phyloP scores from a whole-genome alignment of 2,329 filamentous ascomycete species.

The Xylariaceae sp. region DNA sequence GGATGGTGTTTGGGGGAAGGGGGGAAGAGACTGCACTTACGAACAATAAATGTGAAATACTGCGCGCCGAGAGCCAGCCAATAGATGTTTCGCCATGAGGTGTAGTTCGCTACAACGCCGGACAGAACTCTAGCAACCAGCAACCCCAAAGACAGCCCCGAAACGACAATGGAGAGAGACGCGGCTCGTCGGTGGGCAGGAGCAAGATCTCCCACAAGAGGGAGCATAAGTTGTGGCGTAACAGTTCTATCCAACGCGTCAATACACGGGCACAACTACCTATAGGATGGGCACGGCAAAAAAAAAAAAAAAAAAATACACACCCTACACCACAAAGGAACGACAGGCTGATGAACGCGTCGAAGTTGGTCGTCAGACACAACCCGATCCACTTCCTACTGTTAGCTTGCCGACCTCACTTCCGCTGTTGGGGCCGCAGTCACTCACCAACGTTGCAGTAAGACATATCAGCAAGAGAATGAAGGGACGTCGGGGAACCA shows the following conservation, averaged over 20 bases:
- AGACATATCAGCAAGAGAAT: constrained; percentile 57
- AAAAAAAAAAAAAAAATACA: constrained; percentile 16
- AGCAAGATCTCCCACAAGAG: constrained; percentile 64
- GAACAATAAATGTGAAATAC: constrained; percentile 55
- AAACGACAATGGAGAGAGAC: constrained; percentile 61
- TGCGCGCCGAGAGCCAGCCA: constrained; percentile 63
- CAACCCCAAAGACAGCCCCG: constrained; percentile 61
- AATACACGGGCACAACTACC: neutral
- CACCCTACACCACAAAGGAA: constrained; percentile 52
- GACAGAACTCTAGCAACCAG: constrained; percentile 64
- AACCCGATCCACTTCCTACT: constrained; percentile 52
- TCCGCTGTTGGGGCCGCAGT: neutral
- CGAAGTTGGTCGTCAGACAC: constrained; percentile 56
- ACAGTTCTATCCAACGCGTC: constrained; percentile 27
- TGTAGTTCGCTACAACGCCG: constrained; percentile 63
- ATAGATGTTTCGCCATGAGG: constrained; percentile 63
- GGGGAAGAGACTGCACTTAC: constrained; percentile 5
- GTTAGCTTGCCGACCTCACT: constrained; percentile 4
- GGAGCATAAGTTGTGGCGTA: constrained; percentile 58
- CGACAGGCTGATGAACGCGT: constrained; percentile 57
- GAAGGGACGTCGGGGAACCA: constrained; percentile 55
- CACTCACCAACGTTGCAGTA: constrained; percentile 56
- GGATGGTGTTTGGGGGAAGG: neutral
- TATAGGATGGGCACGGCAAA: neutral
- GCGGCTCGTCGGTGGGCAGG: constrained; percentile 58